These are phyloP conservation scores for Akebia trifoliata DNA, from an alignment of 164 flowering plant genomes.

Conservation along the genomic window DNA sequence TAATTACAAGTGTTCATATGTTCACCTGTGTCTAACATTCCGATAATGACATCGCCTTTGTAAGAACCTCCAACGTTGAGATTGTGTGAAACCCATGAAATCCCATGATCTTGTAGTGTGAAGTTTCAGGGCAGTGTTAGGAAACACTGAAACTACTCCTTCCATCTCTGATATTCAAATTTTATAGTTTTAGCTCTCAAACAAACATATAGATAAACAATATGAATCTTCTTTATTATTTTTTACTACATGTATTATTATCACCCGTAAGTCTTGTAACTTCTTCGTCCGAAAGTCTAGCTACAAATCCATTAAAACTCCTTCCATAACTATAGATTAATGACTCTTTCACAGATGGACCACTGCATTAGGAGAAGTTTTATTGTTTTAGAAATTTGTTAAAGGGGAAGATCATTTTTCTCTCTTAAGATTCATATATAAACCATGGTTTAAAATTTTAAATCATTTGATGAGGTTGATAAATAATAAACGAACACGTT, in stretches of 20 bases:
- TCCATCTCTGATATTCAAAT: slow-evolving; percentile 29
- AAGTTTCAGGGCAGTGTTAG: slow-evolving; percentile 13
- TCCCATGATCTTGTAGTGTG: slow-evolving; percentile 50
- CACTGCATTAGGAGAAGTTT: not conserved
- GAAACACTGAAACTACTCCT: slow-evolving; percentile 33
- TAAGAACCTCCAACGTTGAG: not conserved
- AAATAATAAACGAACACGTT: too few relatives aligned
- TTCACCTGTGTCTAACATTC: slow-evolving; percentile 33
- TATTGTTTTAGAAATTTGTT: too few relatives aligned
- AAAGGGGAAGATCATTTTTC: too few relatives aligned
- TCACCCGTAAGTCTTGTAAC: slow-evolving; percentile 21
- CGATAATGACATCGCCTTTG: slow-evolving; percentile 27
- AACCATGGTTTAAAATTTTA: too few relatives aligned
- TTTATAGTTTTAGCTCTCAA: too few relatives aligned
- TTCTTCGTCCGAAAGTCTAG: slow-evolving; percentile 28
- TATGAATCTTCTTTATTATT: too few relatives aligned
- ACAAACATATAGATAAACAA: too few relatives aligned
- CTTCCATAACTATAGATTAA: slow-evolving; percentile 23
- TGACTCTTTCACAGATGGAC: not conserved
- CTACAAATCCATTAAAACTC: slow-evolving; percentile 44
- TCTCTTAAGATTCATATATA: too few relatives aligned
- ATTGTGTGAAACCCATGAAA: slow-evolving; percentile 27
- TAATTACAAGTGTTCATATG: too few relatives aligned
- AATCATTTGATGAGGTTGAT: too few relatives aligned
- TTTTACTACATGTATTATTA: not conserved